phyloP scores from a whole-genome alignment of 73 alveolate species.

The Durusdinium trenchii region DNA sequence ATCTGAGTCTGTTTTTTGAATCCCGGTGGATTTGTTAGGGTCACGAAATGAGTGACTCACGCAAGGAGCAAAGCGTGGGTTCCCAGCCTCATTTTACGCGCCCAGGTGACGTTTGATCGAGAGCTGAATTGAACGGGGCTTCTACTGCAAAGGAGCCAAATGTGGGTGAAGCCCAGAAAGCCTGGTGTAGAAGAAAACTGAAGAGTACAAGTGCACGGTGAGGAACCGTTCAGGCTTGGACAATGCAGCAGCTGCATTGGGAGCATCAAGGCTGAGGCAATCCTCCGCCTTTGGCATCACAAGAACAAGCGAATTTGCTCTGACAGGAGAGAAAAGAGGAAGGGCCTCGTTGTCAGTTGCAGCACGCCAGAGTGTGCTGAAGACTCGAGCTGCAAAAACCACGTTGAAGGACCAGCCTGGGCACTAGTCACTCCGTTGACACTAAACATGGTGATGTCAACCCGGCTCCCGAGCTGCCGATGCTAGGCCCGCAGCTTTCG shows the following conservation, averaged over 20 bases:
- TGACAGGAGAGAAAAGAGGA: neutral
- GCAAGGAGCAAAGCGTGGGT: slow-evolving; percentile 67
- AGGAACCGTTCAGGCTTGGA: neutral
- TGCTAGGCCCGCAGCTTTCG: neutral
- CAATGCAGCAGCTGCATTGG: slow-evolving; percentile 66
- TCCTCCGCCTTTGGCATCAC: slow-evolving; percentile 83
- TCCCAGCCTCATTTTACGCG: slow-evolving; percentile 26
- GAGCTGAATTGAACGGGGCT: neutral
- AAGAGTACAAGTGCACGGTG: neutral
- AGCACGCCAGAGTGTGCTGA: slow-evolving; percentile 73
- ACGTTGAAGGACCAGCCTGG: slow-evolving; percentile 84
- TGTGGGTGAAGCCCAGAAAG: slow-evolving; percentile 75
- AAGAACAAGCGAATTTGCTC: too few relatives aligned
- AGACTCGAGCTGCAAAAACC: slow-evolving; percentile 85
- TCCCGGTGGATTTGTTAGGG: too few relatives aligned
- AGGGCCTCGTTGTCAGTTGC: slow-evolving; percentile 48
- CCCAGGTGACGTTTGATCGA: neutral
- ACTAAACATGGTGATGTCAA: too few relatives aligned
- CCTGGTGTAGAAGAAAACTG: neutral
- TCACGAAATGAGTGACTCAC: slow-evolving; percentile 1
- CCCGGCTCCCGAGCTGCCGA: too few relatives aligned
- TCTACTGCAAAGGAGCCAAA: slow-evolving; percentile 55
- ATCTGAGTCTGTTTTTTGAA: too few relatives aligned
- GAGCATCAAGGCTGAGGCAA: slow-evolving; percentile 75
- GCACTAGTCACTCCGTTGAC: too few relatives aligned